Evolutionary conservation across 371 early-diverging fungal genomes (phyloP), one percentile per base, ranked within the genome.

Genomic region (Mucor plumbeus): DNA sequence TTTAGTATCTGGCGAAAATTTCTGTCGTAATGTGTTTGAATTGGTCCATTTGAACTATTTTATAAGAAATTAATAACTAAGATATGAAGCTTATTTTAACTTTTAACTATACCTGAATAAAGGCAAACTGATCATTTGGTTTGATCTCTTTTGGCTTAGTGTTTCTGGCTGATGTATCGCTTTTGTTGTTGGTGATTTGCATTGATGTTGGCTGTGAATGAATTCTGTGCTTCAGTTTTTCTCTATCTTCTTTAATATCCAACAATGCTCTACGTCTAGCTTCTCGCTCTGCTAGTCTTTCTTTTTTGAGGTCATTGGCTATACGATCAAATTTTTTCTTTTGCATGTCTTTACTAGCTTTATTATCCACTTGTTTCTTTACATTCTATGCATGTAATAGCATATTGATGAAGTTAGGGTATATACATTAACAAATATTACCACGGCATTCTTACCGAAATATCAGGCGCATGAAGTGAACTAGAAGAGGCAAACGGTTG

Each of bases 11-110:
- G 69, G 50, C 14, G 70, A 41, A 62, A 79, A 81, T 31, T 55
- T 41, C 31, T 77, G 64, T 26, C 79, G 77, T 5, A 73, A 60
- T 10, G 63, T 55, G 0, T 68, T 63, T 19, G 74, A 76, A 59
- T 81, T 65, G 21, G 70, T 68, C 3, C 73, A 55, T 53, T 71
- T 72, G 54, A 81, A 71, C 79, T 79, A 70, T 10, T 31, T 21
- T 40, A 38, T 10, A 38, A 13, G 36, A 21, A 26, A 26, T 39
- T 33, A 1, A 19, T 14, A 5, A 17, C 26, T 7, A n/a, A 57
- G 9, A n/a, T 14, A 43, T n/a, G 13, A 7, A 26, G 15, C 17
- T 7, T 35, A n/a, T 21, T 31, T 9, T 34, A n/a, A 4, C 10
- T 15, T 15, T 10, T 31, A 1, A 14, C 15, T 34, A 48, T 70